Evolutionary conservation across 176 grass and related monocot genomes (phyloP), one percentile per base, ranked within the genome.

Genomic region (Carex cristatella): DNA sequence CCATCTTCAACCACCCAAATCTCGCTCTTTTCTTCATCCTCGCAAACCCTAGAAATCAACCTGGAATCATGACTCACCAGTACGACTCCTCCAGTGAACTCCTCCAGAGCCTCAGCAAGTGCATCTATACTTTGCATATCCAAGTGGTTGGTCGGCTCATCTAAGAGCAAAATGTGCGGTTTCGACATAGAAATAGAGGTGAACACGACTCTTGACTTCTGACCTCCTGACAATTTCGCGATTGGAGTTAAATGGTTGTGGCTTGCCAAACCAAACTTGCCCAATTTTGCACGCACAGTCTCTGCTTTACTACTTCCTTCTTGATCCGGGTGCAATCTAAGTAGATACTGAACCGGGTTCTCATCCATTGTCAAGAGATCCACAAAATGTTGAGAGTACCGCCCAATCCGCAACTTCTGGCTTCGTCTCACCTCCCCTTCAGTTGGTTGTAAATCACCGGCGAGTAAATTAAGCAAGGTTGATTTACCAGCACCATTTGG

Each of bases 81-180:
- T 59, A 98, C 91, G 13, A 98, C 95, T 60, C 95, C 95, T 90
- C 95, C 95, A 67, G 89, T 92, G 83, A 98, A 98, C 65, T 98
- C 91, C 69, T 98, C 93, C 54, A 98, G 83, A 10, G 95, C 95
- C 49, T 98, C 93, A 37, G 95, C 93, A 46, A 98, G 79, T 10
- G 95, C 95, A 84, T 98, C 95, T 11, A 95, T 95, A 88, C 95
- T 98, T 63, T 98, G 95, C 95, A 98, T 98, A 65, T 98, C 95
- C 53, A 98, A 87, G 80, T 98, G 95, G 85, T 98, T 98, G 48
- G 95, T 98, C n/a, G 95, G 95, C 75, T 98, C 95, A 53, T 98
- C 95, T 84, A 98, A 79, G 38, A 98, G 81, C 38, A 98, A 92
- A 84, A 95, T 98, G 82, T 95, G 95, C 55, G 95, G 95, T 49